phyloP scores from a whole-genome alignment of 23 red algal genomes.

The Agarophyton chilense region DNA sequence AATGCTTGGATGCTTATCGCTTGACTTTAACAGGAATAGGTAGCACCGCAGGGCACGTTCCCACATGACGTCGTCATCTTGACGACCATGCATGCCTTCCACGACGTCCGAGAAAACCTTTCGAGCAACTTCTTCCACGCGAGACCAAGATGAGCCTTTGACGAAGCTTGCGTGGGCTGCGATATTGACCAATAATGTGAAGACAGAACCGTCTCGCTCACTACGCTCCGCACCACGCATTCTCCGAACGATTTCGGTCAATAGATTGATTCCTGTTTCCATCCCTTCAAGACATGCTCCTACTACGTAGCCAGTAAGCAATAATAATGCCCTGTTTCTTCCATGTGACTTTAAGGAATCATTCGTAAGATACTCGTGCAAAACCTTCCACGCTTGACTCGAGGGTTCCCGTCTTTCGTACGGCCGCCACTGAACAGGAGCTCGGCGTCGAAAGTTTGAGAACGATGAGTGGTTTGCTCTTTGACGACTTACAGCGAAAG shows the following conservation, averaged over 20 bases:
- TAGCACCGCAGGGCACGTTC: conserved; percentile 58
- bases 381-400: conserved; percentile 55
- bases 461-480: not conserved
- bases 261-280: conserved; percentile 53
- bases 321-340: conserved; percentile 42
- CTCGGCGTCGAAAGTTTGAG: not conserved
- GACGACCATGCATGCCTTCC: conserved; percentile 65
- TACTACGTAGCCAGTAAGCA: conserved; percentile 60
- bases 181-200: conserved; percentile 58
- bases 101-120: conserved; percentile 72
- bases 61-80: conserved; percentile 74
- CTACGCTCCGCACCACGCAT: conserved; percentile 68
- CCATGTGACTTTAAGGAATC: conserved; percentile 52
- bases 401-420: conserved; percentile 19
- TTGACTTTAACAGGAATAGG: conserved; percentile 42
- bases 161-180: conserved; percentile 59
- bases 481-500: conserved; percentile 44
- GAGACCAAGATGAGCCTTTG: conserved; percentile 20
- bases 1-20: conserved; percentile 57
- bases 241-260: conserved; percentile 60
- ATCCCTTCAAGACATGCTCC: conserved; percentile 60
- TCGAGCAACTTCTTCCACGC: conserved; percentile 57
- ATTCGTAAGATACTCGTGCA: conserved; percentile 69
- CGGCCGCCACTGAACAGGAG: conserved; percentile 36
- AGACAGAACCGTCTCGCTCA: conserved; percentile 64